Evolutionary conservation across 78 protist species (phyloP).

Genomic region (Anaeramoeba flamelloides): DNA sequence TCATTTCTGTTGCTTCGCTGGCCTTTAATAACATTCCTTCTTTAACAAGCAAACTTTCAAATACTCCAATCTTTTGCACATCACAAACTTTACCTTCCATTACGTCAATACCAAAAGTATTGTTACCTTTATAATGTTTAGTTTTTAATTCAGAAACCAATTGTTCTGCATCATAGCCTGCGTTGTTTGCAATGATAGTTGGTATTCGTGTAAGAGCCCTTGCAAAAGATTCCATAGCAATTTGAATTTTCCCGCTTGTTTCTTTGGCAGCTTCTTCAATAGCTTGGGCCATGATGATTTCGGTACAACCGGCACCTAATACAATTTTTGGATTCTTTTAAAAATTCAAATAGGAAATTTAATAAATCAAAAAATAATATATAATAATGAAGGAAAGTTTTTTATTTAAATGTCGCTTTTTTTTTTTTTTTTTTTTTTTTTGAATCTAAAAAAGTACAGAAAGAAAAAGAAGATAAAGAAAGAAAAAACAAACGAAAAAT

Average conservation of each 20-base stretch:
- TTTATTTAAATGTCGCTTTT: no score
- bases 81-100: slow-evolving; percentile 63
- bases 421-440: no score
- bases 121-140: slow-evolving; percentile 53
- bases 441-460: no score
- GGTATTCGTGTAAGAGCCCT: slow-evolving; percentile 85
- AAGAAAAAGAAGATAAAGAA: no score
- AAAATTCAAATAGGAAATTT: no score
- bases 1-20: slow-evolving; percentile 98
- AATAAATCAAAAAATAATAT: no score
- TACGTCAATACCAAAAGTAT: slow-evolving; percentile 59
- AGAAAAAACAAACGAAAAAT: no score
- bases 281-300: slow-evolving; percentile 84
- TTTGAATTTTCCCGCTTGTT: slow-evolving; percentile 77
- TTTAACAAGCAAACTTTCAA: slow-evolving; percentile 63
- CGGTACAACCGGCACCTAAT: slow-evolving; percentile 90
- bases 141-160: slow-evolving; percentile 64
- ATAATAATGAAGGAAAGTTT: no score
- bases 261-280: slow-evolving; percentile 63
- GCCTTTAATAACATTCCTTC: slow-evolving; percentile 68
- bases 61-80: slow-evolving; percentile 60
- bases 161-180: slow-evolving; percentile 75
- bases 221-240: slow-evolving; percentile 92
- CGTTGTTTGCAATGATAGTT: slow-evolving; percentile 88
- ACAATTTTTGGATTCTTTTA: slow-evolving; percentile 27